These are phyloP conservation scores for Hanseniaspora taiwanica DNA, from an alignment of 805 yeast genomes.

Conservation along the genomic window DNA sequence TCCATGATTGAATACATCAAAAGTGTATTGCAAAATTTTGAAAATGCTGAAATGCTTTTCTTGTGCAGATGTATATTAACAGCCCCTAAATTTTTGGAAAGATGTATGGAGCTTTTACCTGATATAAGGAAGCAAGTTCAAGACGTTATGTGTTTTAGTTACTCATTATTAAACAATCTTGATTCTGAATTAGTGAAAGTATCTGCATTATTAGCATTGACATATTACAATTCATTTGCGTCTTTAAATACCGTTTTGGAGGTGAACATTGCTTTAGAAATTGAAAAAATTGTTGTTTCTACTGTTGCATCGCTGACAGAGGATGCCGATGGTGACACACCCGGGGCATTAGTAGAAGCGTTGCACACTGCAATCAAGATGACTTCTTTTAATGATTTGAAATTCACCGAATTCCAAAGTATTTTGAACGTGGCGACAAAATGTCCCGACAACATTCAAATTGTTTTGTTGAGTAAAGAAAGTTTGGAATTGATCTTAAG, in stretches of 20 bases:
- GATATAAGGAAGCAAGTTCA: slow-evolving; percentile 22
- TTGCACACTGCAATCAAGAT: slow-evolving; percentile 45
- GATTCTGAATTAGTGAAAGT: slow-evolving; percentile 21
- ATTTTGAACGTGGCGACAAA: slow-evolving; percentile 53
- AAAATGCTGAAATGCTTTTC: slow-evolving; percentile 26
- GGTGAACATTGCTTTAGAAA: slow-evolving; percentile 8
- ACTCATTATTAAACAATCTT: slow-evolving; percentile 16
- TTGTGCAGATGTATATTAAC: slow-evolving; percentile 36
- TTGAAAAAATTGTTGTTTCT: slow-evolving; percentile 18
- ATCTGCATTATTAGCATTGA: slow-evolving; percentile 35
- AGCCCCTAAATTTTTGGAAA: slow-evolving; percentile 45
- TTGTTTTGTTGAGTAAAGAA: slow-evolving; percentile 54
- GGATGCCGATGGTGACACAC: slow-evolving; percentile 69
- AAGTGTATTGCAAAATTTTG: slow-evolving; percentile 9
- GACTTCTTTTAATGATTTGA: slow-evolving; percentile 18
- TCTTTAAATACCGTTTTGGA: slow-evolving; percentile 19
- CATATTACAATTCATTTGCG: slow-evolving; percentile 34
- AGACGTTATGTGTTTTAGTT: slow-evolving; percentile 13
- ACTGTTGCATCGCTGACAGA: slow-evolving; percentile 35
- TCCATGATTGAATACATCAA: slow-evolving; percentile 15
- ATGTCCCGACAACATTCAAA: slow-evolving; percentile 63
- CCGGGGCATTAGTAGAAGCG: slow-evolving; percentile 59
- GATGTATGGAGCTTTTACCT: slow-evolving; percentile 28
- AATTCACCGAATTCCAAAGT: slow-evolving; percentile 32
- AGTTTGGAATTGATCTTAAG: slow-evolving; percentile 49